Percentiles rank a stretch among this genome's conserved stretches.
Evolutionary conservation across 2,329 filamentous ascomycete species (phyloP).

Genomic region (Stemphylium beticola): DNA sequence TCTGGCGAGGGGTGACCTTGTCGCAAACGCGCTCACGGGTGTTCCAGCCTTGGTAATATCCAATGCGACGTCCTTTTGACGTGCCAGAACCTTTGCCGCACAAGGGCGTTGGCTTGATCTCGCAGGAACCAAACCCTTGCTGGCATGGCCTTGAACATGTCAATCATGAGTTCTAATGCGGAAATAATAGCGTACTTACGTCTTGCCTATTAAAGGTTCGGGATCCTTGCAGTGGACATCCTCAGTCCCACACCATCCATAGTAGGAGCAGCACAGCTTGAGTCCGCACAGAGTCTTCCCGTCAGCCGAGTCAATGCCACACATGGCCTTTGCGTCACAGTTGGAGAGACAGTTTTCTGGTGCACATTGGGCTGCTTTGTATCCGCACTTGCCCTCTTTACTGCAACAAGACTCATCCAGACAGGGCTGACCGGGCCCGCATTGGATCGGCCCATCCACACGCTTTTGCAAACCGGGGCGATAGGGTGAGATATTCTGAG

Average conservation of each 20-base stretch:
- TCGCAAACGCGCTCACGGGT: conserved; percentile 8
- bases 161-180: background rate
- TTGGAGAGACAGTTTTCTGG: conserved; percentile 10
- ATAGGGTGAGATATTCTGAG: background rate
- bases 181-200: background rate
- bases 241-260: background rate
- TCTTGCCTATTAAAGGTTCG: background rate
- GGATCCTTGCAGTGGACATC: background rate
- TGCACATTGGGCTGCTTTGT: conserved; percentile 10
- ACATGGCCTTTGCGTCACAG: conserved; percentile 22
- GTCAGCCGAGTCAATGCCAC: background rate
- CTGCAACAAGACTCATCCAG: conserved; percentile 15
- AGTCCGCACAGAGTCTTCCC: background rate
- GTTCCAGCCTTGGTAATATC: conserved; percentile 14
- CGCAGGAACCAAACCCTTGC: conserved; percentile 6
- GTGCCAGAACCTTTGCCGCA: conserved; percentile 1
- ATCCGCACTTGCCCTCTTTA: conserved; percentile 19
- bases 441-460: conserved; percentile 19
- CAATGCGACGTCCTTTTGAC: conserved; percentile 2
- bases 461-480: background rate
- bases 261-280: conserved; percentile 1
- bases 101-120: conserved; percentile 1
- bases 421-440: conserved; percentile 16
- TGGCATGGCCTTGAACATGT: conserved; percentile 3
- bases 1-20: conserved; percentile 22